These are phyloP conservation scores for Clonostachys solani DNA, from an alignment of 2,329 filamentous ascomycete genomes.

Conservation along the genomic window DNA sequence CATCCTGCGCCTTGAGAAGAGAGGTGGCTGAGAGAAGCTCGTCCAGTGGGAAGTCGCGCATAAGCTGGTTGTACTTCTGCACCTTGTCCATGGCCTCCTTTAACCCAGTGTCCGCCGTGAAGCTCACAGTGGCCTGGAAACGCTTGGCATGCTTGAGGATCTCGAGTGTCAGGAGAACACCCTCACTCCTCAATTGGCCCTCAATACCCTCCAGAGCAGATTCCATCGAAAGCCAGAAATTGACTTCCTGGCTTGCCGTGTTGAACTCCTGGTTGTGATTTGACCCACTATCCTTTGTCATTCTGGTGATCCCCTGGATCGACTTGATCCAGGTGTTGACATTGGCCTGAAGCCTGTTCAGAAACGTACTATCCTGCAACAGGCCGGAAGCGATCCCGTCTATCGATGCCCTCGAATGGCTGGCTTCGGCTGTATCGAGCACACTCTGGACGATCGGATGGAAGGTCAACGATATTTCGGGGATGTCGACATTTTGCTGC, in stretches of 20 bases:
- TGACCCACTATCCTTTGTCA: slow-evolving; percentile 71
- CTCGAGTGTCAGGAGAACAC: slow-evolving; percentile 86
- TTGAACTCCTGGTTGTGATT: slow-evolving; percentile 34
- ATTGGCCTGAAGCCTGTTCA: slow-evolving; percentile 88
- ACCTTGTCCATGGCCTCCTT: slow-evolving; percentile 96
- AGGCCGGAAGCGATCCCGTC: slow-evolving; percentile 73
- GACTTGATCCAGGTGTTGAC: slow-evolving; percentile 99
- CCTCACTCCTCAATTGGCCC: slow-evolving; percentile 79
- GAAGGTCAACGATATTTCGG: slow-evolving; percentile 80
- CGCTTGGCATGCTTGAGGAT: slow-evolving; percentile 96
- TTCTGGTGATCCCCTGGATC: slow-evolving; percentile 93
- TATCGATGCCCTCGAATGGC: slow-evolving; percentile 65
- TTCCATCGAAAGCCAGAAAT: slow-evolving; percentile 99
- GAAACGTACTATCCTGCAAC: slow-evolving; percentile 84
- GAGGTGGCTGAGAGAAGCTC: slow-evolving; percentile 91
- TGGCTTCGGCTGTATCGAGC: slow-evolving; percentile 70
- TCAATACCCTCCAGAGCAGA: slow-evolving; percentile 89
- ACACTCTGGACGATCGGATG: slow-evolving; percentile 85
- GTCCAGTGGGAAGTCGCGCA: slow-evolving; percentile 96
- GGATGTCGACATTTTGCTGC: slow-evolving; percentile 97
- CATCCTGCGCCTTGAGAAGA: slow-evolving; percentile 81
- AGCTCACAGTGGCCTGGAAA: slow-evolving; percentile 96
- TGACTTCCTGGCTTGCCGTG: slow-evolving; percentile 95
- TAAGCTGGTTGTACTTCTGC: slow-evolving; percentile 97
- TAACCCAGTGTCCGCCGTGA: slow-evolving; percentile 89